Base-by-base conservation (phyloP, 108 stramenopile genomes). In the Thalassiosira profunda region DNA sequence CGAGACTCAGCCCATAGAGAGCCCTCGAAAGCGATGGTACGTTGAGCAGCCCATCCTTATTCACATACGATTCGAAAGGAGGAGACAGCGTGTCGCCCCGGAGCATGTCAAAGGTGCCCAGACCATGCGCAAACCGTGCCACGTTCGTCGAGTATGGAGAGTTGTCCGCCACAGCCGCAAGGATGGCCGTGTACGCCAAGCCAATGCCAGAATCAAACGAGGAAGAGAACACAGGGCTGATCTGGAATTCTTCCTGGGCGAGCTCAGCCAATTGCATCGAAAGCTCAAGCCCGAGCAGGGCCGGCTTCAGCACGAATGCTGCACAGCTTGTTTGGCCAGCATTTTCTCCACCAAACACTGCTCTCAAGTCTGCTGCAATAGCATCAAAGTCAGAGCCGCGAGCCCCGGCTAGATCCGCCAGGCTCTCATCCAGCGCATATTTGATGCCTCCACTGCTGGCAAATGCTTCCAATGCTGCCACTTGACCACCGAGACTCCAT, bases 171-270 rank as follows among this genome's bases (percentile, higher is more conserved):
- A 79, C 65, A 41, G 84, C 71, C 5, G 86, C 90, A 41, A 94
- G 69, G 42, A 91, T 84, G 12, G 88, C 70, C 9, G 79, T 67
- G 45, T 78, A 86, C 11, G 90, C 74, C 34, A 94, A 59, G 14
- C 93, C 93, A 49, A 91, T 72, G 14, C 93, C 93, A 26, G 86
- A 86, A 46, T 94, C 93, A 70, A 94, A 90, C 0, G 84, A 86
- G 7, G 86, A 88, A 4, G 90, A 87, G 47, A 91, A 88, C 0
- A 90, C 87, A 5, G 78, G 85, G 43, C 83, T 73, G 25, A 94
- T 81, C 24, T 73, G 56, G 37, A 94, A 79, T 40, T 94, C 84
- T 15, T 75, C 25, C 28, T 84, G 74, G 6, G 84, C 88, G 40
- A 89, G 59, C 10, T 82, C 74, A 54, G 90, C 88, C 8, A 94